phyloP scores from a whole-genome alignment of 2,329 filamentous ascomycete species.

The Ilyonectria sp. region DNA sequence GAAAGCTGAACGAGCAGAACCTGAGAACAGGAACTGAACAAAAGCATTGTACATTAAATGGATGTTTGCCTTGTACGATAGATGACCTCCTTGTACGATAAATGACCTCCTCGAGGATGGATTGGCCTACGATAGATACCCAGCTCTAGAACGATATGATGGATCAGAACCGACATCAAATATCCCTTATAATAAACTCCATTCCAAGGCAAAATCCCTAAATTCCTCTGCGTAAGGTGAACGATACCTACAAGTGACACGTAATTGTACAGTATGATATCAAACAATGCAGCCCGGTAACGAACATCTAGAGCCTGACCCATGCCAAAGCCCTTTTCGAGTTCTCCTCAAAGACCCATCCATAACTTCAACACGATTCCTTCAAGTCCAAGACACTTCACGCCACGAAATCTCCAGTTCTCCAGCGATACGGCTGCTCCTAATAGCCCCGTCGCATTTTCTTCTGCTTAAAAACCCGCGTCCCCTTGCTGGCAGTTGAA shows the following conservation, averaged over 20 bases:
- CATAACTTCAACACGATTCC: background rate
- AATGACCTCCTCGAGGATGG: background rate
- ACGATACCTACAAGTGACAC: background rate
- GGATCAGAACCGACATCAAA: background rate
- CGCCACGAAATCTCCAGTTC: slow-evolving; percentile 1
- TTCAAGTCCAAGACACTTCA: background rate
- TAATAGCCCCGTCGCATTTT: slow-evolving; percentile 20
- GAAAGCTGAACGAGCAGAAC: background rate
- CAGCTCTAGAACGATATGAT: slow-evolving; percentile 41
- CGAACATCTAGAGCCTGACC: slow-evolving; percentile 8
- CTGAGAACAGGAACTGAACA: background rate
- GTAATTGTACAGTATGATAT: slow-evolving; percentile 27
- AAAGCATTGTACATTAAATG: slow-evolving; percentile 26
- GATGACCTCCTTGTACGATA: background rate
- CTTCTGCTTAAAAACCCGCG: slow-evolving; percentile 9
- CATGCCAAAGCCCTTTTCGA: background rate
- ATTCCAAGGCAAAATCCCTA: slow-evolving; percentile 2
- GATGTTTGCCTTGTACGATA: slow-evolving; percentile 25
- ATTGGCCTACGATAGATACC: slow-evolving; percentile 43
- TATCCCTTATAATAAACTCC: background rate
- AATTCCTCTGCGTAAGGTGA: background rate
- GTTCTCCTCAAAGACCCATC: background rate
- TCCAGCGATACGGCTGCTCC: background rate
- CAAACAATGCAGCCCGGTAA: slow-evolving; percentile 18
- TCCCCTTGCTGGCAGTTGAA: slow-evolving; percentile 20